phyloP scores from a whole-genome alignment of 2,329 filamentous ascomycete genomes.

The Cytospora piceicola region DNA sequence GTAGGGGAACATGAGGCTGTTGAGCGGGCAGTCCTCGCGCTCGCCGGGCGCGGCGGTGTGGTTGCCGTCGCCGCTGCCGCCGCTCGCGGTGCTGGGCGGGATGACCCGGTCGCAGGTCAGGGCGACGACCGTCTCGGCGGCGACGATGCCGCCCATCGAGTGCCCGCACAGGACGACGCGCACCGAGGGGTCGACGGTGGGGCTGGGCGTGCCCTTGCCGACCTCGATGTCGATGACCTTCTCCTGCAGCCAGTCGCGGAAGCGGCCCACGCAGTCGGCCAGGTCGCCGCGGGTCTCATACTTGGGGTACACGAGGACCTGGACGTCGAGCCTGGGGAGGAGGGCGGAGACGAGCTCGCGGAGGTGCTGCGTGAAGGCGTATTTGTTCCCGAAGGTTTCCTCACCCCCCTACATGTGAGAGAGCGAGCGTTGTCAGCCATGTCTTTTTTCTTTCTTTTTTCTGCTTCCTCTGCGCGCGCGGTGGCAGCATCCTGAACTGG shows the following conservation, averaged over 20 bases:
- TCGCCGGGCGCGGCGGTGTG: conserved; percentile 46
- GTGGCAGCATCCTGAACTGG: too few relatives aligned
- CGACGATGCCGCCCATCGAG: conserved; percentile 92
- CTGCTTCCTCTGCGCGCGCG: neutral
- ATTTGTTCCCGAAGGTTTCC: conserved; percentile 70
- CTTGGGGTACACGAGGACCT: conserved; percentile 73
- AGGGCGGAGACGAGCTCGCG: conserved; percentile 64
- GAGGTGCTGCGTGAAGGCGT: conserved; percentile 73
- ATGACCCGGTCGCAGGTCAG: conserved; percentile 64
- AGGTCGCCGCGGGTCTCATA: conserved; percentile 84
- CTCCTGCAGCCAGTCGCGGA: conserved; percentile 84
- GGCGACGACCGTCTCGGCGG: conserved; percentile 81
- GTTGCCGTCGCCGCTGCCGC: conserved; percentile 40
- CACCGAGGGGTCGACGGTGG: conserved; percentile 84
- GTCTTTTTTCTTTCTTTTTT: neutral
- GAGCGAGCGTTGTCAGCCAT: conserved; percentile 6
- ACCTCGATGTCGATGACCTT: conserved; percentile 96
- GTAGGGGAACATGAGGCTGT: conserved; percentile 86
- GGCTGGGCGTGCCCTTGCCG: conserved; percentile 74
- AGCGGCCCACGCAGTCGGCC: conserved; percentile 69
- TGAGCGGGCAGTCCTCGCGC: conserved; percentile 44
- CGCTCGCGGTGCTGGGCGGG: conserved; percentile 44
- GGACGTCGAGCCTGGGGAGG: conserved; percentile 70
- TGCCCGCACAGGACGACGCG: conserved; percentile 83
- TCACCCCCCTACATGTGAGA: conserved; percentile 65